These are phyloP conservation scores for Chaetomium olivaceum DNA, from an alignment of 2,329 filamentous ascomycete genomes.

Conservation along the genomic window DNA sequence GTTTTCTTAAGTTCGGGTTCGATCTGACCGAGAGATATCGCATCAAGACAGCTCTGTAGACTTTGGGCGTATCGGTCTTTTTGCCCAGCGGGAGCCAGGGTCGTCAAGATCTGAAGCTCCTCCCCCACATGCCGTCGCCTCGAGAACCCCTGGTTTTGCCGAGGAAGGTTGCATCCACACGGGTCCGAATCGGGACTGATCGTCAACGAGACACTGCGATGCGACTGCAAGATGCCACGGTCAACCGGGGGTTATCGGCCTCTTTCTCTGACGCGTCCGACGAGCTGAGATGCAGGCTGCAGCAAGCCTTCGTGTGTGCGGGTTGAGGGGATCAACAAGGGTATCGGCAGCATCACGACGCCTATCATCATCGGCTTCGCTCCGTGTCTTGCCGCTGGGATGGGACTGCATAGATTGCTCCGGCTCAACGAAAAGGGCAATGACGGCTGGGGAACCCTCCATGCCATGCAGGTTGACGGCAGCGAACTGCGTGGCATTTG, in stretches of 20 bases:
- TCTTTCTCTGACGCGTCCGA: not conserved
- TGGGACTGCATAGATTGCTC: conserved; percentile 8
- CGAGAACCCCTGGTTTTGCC: conserved; percentile 10
- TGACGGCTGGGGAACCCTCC: conserved; percentile 1
- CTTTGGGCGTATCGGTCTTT: no score
- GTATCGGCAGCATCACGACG: conserved; percentile 18
- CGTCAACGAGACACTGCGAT: conserved; percentile 9
- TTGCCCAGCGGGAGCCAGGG: no score
- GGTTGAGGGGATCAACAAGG: conserved; percentile 10
- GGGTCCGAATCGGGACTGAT: conserved; percentile 16
- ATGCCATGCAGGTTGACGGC: conserved; percentile 9
- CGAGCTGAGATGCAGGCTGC: not conserved
- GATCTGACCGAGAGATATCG: no score
- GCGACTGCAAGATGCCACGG: not conserved
- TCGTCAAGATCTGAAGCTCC: conserved; percentile 8
- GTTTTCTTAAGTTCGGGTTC: no score
- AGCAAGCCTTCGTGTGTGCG: not conserved
- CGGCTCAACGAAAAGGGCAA: conserved; percentile 9
- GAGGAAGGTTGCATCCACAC: conserved; percentile 13
- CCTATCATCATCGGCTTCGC: conserved; percentile 15
- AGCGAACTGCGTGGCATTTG: conserved; percentile 5
- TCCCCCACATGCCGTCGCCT: conserved; percentile 5
- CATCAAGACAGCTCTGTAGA: no score
- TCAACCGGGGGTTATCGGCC: not conserved
- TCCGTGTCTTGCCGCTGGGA: conserved; percentile 2